Conservation (phyloP, 2,329 filamentous ascomycete species). For the Penicillium occitanis region DNA sequence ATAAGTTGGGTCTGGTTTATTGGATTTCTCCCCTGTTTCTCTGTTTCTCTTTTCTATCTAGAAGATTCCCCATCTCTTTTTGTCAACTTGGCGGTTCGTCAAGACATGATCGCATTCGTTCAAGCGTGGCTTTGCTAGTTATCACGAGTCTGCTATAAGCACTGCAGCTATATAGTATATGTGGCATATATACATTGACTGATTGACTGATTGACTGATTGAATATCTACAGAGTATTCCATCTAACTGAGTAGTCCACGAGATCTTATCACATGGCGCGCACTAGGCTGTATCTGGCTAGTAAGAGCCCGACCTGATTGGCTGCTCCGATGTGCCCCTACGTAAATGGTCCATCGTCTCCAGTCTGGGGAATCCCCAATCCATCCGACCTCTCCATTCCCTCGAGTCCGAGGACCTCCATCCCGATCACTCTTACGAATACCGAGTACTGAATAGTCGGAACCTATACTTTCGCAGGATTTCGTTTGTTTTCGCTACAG, state of each 20-base stretch:
- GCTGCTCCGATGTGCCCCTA: not conserved
- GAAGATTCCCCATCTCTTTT: slow-evolving; percentile 17
- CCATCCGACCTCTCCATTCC: not conserved
- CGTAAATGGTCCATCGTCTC: slow-evolving; percentile 1
- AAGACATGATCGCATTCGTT: slow-evolving; percentile 13
- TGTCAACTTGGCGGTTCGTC: not conserved
- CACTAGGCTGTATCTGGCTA: not conserved
- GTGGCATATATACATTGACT: not conserved
- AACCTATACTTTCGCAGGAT: not conserved
- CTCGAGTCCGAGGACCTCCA: not conserved
- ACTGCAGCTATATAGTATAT: not conserved
- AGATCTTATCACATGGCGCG: not conserved
- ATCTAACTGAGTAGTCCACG: not conserved
- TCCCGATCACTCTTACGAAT: not conserved
- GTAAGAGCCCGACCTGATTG: not conserved
- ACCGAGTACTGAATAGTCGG: not conserved
- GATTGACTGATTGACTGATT: not conserved
- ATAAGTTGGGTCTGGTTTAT: slow-evolving; percentile 3
- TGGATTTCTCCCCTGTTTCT: not conserved
- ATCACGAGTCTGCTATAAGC: not conserved
- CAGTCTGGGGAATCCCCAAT: not conserved
- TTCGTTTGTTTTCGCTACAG: not conserved
- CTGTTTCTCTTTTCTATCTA: slow-evolving; percentile 2
- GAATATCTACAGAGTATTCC: not conserved
- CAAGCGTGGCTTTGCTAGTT: slow-evolving; percentile 5